Base-by-base conservation (phyloP, 768 basidiomycete species). In the Termitomyces sp. region DNA sequence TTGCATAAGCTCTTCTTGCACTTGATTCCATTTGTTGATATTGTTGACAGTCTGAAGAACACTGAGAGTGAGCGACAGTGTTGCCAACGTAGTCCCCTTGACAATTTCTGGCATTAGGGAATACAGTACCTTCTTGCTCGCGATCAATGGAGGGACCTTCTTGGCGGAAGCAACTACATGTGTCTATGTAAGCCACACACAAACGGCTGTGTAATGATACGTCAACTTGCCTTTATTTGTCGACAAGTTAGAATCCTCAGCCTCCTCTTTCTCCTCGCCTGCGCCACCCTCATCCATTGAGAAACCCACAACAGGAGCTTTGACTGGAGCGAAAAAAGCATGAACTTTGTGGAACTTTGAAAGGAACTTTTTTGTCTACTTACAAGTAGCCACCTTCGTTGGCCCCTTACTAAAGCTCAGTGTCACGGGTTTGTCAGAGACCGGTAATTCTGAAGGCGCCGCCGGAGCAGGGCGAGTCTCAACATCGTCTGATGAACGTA, bases 21-120 rank as follows among this genome's bases (percentile, higher is more conserved):
- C 92, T 75, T 88, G 88, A 69, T 95, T 98, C 97, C 96, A 99
- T 69, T 98, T 98, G 66, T 81, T 87, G 68, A 99, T 98, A 66
- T 94, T 94, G 70, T 82, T 90, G 50, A 83, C 90, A 46, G 86
- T 90, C 92, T 97, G 68, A 20, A 68, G 44, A 56, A 56, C 1
- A 46, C 48, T 56, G 48, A 54, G 42, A 31, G 54, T 42, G 34
- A 56, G 64, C 48, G 56, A 54, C 39, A 59, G 39, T 18, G 44
- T 51, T 48, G 49, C 31, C 47, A 29, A 34, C 47, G 48, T 16
- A 41, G 48, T 47, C 41, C 33, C 36, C 46, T 54, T 49, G 48
- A 54, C 15, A 18, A 46, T 55, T 26, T 42, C 45, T 56, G 53
- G 50, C 15, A 22, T 12, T 39, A 12, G 31, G 39, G 46, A 20